These are phyloP conservation scores for Zymoseptoria ardabiliae DNA, from an alignment of 2,329 filamentous ascomycete genomes.

Conservation along the genomic window DNA sequence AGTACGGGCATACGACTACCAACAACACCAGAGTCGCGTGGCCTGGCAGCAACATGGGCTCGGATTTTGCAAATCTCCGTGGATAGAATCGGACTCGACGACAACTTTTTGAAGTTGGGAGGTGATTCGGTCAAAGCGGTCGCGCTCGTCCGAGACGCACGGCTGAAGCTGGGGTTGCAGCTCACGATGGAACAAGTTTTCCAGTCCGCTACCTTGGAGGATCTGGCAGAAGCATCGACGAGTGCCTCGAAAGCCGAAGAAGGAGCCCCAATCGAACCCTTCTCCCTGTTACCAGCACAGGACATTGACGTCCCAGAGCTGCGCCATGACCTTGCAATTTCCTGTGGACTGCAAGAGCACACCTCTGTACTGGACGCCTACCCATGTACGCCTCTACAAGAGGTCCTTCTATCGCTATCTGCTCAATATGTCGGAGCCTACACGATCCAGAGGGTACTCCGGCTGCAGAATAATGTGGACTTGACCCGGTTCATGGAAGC, in stretches of 20 bases:
- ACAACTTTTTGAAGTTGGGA: constrained; percentile 40
- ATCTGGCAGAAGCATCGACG: background rate
- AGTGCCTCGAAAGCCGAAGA: background rate
- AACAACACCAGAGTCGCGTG: background rate
- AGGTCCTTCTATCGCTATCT: constrained; percentile 48
- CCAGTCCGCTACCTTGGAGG: background rate
- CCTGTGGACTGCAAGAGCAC: background rate
- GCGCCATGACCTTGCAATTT: background rate
- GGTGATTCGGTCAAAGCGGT: constrained; percentile 43
- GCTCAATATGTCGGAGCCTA: constrained; percentile 47
- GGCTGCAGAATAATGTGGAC: constrained; percentile 19
- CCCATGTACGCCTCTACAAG: constrained; percentile 46
- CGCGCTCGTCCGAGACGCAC: constrained; percentile 30
- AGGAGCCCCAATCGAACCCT: background rate
- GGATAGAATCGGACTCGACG: constrained; percentile 15
- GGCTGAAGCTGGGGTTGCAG: background rate
- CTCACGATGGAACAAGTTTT: background rate
- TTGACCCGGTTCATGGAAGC: constrained; percentile 29
- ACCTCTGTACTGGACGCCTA: background rate
- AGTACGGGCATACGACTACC: too few species aligned
- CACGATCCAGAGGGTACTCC: constrained; percentile 27
- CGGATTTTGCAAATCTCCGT: background rate
- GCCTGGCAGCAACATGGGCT: background rate
- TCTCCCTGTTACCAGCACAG: background rate
- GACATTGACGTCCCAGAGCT: background rate